Percentiles rank a stretch among this genome's conserved stretches.
These are phyloP conservation scores for Alisma plantagoaquatica DNA, from an alignment of 106 monocot genomes.

Conservation along the genomic window DNA sequence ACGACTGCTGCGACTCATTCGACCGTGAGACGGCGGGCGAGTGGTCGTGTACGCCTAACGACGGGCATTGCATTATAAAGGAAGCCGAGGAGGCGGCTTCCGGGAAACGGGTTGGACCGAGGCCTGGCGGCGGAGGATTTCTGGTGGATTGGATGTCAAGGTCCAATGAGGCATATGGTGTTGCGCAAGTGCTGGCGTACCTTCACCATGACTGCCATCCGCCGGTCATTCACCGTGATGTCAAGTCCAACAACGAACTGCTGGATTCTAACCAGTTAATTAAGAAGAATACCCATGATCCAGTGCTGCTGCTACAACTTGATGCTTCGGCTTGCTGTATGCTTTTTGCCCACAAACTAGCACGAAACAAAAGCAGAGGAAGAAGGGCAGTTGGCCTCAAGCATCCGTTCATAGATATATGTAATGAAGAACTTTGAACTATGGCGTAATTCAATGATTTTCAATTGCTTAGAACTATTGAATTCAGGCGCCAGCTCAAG, in stretches of 20 bases:
- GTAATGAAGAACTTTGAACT: too few relatives aligned
- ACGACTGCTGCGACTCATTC: conserved; percentile 28
- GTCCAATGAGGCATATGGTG: conserved; percentile 67
- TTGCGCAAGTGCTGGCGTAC: conserved; percentile 80
- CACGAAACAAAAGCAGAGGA: too few relatives aligned
- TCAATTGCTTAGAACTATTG: too few relatives aligned
- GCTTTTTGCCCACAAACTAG: too few relatives aligned
- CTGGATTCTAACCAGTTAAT: conserved; percentile 47
- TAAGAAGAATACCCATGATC: too few relatives aligned
- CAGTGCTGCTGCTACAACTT: too few relatives aligned
- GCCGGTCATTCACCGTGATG: conserved; percentile 77
- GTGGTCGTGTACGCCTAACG: conserved; percentile 87
- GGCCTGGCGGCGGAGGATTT: too few relatives aligned
- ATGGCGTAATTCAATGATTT: too few relatives aligned
- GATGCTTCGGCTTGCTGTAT: too few relatives aligned
- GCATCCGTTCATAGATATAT: too few relatives aligned
- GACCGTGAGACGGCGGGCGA: conserved; percentile 28
- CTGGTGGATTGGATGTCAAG: conserved; percentile 73
- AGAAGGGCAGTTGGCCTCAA: too few relatives aligned
- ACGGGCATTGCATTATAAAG: conserved; percentile 42
- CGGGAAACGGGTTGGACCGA: neutral
- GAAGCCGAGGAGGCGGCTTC: neutral
- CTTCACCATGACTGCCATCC: conserved; percentile 89
- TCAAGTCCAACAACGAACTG: conserved; percentile 77
- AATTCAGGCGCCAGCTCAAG: too few relatives aligned